Conservation (phyloP, 768 basidiomycete species). For the Kwoniella heveanensis region DNA sequence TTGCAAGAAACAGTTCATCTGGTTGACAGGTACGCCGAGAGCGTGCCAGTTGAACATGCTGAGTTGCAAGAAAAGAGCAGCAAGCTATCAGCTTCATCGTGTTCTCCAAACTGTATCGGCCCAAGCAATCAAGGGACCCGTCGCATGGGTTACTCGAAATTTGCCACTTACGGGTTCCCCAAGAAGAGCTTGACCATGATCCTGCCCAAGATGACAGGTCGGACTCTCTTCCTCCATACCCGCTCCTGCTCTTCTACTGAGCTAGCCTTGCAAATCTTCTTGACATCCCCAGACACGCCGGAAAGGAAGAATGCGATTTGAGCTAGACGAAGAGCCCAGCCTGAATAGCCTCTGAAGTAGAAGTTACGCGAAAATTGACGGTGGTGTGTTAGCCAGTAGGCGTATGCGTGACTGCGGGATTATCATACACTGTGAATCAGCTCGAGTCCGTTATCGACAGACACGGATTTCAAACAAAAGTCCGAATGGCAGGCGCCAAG, state of each 20-base stretch:
- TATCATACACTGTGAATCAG: too few relatives aligned
- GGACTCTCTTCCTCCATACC: slow-evolving; percentile 66
- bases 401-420: slow-evolving; percentile 64
- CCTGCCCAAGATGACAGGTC: slow-evolving; percentile 66
- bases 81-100: too few relatives aligned
- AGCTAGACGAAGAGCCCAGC: slow-evolving; percentile 67
- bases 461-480: too few relatives aligned
- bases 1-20: slow-evolving; percentile 64
- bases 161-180: slow-evolving; percentile 56
- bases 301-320: slow-evolving; percentile 64
- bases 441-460: too few relatives aligned
- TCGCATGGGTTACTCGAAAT: not conserved
- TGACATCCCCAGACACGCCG: slow-evolving; percentile 64
- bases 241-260: slow-evolving; percentile 64
- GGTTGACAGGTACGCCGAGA: slow-evolving; percentile 72
- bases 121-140: too few relatives aligned
- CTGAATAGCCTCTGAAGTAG: slow-evolving; percentile 69
- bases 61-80: too few relatives aligned
- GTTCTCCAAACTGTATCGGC: too few relatives aligned
- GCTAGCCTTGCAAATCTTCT: slow-evolving; percentile 63
- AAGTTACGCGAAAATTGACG: slow-evolving; percentile 62
- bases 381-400: slow-evolving; percentile 72
- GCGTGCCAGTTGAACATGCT: slow-evolving; percentile 72
- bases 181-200: slow-evolving; percentile 63
- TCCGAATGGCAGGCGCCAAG: too few relatives aligned